phyloP scores from a whole-genome alignment of 306 rosid species.

The Spatholobus suberectus region DNA sequence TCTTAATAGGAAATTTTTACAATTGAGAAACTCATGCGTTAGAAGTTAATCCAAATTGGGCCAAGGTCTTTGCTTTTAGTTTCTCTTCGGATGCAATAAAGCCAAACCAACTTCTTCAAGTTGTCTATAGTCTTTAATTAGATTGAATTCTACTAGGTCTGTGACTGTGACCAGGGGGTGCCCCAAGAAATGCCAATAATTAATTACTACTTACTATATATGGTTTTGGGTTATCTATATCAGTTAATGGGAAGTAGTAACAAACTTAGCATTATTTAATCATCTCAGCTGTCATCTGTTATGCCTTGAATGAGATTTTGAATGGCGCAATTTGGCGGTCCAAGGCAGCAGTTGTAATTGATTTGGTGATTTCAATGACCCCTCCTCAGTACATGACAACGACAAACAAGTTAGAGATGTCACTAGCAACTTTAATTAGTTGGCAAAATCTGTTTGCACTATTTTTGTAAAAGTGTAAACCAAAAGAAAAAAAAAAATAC shows the following conservation, averaged over 20 bases:
- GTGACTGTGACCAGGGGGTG: slow-evolving; percentile 52
- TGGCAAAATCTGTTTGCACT: neutral
- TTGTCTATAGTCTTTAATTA: neutral
- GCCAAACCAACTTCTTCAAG: neutral
- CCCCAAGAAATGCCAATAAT: slow-evolving; percentile 65
- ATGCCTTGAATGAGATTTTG: neutral
- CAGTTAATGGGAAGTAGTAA: neutral
- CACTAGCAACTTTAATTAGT: neutral
- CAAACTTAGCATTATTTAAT: slow-evolving; percentile 7
- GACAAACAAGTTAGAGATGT: slow-evolving; percentile 49
- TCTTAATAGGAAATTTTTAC: neutral
- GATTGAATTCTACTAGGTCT: slow-evolving; percentile 41
- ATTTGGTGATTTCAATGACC: slow-evolving; percentile 54
- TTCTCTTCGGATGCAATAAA: neutral
- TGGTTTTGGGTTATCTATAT: neutral
- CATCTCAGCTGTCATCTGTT: neutral
- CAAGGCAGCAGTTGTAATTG: slow-evolving; percentile 62
- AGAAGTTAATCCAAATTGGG: neutral
- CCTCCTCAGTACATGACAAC: slow-evolving; percentile 67
- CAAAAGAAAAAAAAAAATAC: neutral
- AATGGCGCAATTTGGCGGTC: slow-evolving; percentile 45
- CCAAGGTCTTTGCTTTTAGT: neutral
- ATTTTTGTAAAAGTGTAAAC: neutral
- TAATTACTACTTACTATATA: neutral
- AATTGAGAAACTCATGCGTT: neutral